A percentile compares a stretch with the other conserved stretches of the same genome.
phyloP scores from a whole-genome alignment of 257 asterid genomes.

The Solanum phureja region DNA sequence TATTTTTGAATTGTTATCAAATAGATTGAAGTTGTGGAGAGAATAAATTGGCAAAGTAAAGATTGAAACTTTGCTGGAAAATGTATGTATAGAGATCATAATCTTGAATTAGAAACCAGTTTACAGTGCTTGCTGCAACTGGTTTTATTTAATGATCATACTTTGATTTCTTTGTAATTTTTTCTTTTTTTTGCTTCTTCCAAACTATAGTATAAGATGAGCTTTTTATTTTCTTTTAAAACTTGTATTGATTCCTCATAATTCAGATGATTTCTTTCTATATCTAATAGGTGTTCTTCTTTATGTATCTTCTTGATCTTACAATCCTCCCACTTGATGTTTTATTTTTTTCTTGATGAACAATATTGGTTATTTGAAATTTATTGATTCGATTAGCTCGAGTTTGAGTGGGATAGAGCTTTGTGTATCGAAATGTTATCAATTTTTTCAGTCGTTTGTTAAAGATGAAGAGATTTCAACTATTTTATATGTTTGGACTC shows the following conservation, averaged over 20 bases:
- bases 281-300: background rate
- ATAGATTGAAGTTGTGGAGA: slow-evolving; percentile 30
- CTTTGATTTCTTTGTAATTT: background rate
- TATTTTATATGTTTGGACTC: too few species aligned
- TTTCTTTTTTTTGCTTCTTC: background rate
- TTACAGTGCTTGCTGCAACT: slow-evolving; percentile 13
- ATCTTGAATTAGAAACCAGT: slow-evolving; percentile 23
- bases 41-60: slow-evolving; percentile 28
- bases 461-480: background rate
- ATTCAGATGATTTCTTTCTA: slow-evolving; percentile 5
- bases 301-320: too few species aligned
- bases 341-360: background rate
- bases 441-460: background rate
- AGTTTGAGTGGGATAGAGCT: too few species aligned
- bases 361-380: background rate
- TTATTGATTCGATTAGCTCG: background rate
- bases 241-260: slow-evolving; percentile 14
- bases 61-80: slow-evolving; percentile 19
- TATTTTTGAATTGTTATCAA: slow-evolving; percentile 18
- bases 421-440: background rate
- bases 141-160: slow-evolving; percentile 11
- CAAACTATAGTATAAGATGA: slow-evolving; percentile 19
- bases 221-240: background rate
- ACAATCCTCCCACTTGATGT: background rate
- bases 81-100: slow-evolving; percentile 41